These are phyloP conservation scores for Rubia tinctorum DNA, from an alignment of 305 asterid species.

Conservation along the genomic window DNA sequence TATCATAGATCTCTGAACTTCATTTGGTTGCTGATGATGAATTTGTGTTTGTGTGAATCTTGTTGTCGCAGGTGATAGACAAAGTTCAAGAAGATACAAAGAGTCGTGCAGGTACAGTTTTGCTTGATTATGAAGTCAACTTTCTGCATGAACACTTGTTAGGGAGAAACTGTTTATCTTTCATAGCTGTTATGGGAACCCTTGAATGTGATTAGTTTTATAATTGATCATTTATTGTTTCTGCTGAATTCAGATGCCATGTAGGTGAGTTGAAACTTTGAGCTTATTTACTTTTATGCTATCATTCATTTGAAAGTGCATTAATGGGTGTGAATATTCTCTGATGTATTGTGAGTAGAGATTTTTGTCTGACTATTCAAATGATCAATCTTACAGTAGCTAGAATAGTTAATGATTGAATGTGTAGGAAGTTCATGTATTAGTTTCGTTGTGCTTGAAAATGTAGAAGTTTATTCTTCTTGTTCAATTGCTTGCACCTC, in stretches of 20 bases:
- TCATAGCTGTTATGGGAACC: neutral
- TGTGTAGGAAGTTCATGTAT: neutral
- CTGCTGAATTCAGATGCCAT: constrained; percentile 1
- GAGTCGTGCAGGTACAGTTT: constrained; percentile 40
- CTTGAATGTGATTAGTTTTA: neutral
- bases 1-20: neutral
- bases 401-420: neutral
- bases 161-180: neutral
- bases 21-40: neutral
- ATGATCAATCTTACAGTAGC: neutral
- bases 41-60: neutral
- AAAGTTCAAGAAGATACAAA: constrained; percentile 66
- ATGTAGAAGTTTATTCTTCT: neutral
- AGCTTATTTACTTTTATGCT: neutral
- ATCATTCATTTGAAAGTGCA: neutral
- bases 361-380: neutral
- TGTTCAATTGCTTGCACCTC: constrained; percentile 1
- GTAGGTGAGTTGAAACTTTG: neutral
- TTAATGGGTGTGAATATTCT: neutral
- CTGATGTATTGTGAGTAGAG: neutral
- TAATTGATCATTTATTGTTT: neutral
- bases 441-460: neutral
- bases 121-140: neutral
- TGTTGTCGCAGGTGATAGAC: constrained; percentile 46
- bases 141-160: neutral